A percentile compares a stretch with the other conserved stretches of the same genome.
Evolutionary conservation across 1,139 yeast genomes (phyloP).

Genomic region (Groenewaldozyma sp.): DNA sequence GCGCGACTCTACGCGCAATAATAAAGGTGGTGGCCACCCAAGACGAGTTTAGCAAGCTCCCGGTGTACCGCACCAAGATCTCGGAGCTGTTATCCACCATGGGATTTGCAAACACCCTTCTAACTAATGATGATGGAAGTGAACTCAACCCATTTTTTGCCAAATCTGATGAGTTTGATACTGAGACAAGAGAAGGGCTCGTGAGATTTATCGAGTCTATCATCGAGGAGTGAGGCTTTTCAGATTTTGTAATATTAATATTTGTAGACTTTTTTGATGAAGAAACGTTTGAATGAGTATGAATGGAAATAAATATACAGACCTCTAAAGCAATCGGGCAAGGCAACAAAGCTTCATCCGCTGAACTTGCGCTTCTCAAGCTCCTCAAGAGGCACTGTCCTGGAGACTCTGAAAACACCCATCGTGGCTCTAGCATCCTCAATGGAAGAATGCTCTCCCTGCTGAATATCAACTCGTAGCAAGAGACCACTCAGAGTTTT

Average conservation of each 20-base stretch:
- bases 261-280: too few relatives aligned
- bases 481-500: conserved; percentile 54
- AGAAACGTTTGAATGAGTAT: too few relatives aligned
- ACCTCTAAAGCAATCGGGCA: too few relatives aligned
- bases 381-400: neutral
- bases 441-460: conserved; percentile 73
- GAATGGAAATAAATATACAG: too few relatives aligned
- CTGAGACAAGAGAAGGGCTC: neutral
- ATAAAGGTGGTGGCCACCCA: conserved; percentile 15
- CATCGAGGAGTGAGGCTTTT: too few relatives aligned
- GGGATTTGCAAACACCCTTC: conserved; percentile 14
- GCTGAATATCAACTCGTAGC: conserved; percentile 56
- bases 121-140: neutral
- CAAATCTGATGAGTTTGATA: neutral
- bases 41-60: conserved; percentile 14
- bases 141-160: neutral
- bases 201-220: neutral
- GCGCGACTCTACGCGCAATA: conserved; percentile 15
- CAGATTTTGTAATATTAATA: too few relatives aligned
- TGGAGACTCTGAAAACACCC: conserved; percentile 50
- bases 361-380: neutral
- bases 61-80: conserved; percentile 12
- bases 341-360: too few relatives aligned
- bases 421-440: conserved; percentile 88
- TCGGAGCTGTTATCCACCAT: conserved; percentile 12